phyloP scores from a whole-genome alignment of 2,329 filamentous ascomycete genomes.

The Trichoderma cornu-damae region DNA sequence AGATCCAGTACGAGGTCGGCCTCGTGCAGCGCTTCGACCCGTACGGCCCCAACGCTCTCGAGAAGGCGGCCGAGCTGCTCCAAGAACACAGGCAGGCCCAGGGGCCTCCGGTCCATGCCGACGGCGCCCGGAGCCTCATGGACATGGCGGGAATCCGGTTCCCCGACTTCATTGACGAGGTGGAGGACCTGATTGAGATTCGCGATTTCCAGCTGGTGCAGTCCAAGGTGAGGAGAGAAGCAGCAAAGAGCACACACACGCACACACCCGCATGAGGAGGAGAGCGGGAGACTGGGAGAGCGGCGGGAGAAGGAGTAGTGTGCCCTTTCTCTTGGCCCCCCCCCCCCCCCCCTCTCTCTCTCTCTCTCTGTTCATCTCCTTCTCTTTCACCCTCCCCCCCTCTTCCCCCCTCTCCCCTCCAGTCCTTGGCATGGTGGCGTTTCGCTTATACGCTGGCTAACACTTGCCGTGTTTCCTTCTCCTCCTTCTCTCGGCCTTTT shows the following conservation, averaged over 20 bases:
- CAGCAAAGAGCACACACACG: not conserved
- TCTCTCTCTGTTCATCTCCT: not conserved
- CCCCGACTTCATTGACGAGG: constrained; percentile 74
- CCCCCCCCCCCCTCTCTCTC: too few species aligned
- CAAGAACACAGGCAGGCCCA: constrained; percentile 48
- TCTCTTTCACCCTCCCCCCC: not conserved
- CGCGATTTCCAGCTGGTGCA: constrained; percentile 77
- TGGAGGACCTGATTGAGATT: constrained; percentile 84
- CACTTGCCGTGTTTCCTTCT: not conserved
- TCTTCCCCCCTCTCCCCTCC: not conserved
- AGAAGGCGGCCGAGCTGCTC: constrained; percentile 62
- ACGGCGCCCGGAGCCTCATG: constrained; percentile 51
- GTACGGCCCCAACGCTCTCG: constrained; percentile 66
- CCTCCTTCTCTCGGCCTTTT: constrained; percentile 6
- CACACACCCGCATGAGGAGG: not conserved
- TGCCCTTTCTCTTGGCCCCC: not conserved
- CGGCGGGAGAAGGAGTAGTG: too few species aligned
- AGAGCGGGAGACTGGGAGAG: not conserved
- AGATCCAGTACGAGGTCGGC: constrained; percentile 85
- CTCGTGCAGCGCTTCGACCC: constrained; percentile 81
- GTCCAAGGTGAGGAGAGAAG: constrained; percentile 64
- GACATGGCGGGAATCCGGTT: constrained; percentile 80
- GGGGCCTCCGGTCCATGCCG: constrained; percentile 35
- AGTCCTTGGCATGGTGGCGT: not conserved
- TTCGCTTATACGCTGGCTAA: constrained; percentile 5